These are phyloP conservation scores for Didymella arachidicola DNA, from an alignment of 2,329 filamentous ascomycete species.

Conservation along the genomic window DNA sequence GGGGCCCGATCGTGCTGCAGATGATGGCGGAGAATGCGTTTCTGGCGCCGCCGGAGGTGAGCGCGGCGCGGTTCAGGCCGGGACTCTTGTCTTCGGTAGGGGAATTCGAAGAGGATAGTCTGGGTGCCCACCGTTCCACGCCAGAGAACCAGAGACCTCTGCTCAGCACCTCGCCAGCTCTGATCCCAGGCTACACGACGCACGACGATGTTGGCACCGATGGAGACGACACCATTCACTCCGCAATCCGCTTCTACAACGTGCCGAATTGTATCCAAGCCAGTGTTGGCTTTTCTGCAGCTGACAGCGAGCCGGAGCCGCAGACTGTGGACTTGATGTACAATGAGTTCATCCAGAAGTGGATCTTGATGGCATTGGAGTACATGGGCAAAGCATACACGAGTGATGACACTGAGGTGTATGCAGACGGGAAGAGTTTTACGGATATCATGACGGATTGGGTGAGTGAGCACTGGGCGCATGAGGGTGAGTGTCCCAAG, in stretches of 20 bases:
- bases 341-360: slow-evolving; percentile 87
- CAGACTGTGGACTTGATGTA: slow-evolving; percentile 87
- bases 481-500: slow-evolving; percentile 32
- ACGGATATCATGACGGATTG: slow-evolving; percentile 67
- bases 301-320: slow-evolving; percentile 57
- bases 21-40: slow-evolving; percentile 42
- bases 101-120: neutral
- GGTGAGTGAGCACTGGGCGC: slow-evolving; percentile 64
- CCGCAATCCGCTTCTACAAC: slow-evolving; percentile 73
- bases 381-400: slow-evolving; percentile 62
- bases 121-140: no score
- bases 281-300: slow-evolving; percentile 65
- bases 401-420: slow-evolving; percentile 60
- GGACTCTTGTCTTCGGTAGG: neutral
- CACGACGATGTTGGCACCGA: slow-evolving; percentile 81
- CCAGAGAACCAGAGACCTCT: slow-evolving; percentile 21
- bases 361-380: slow-evolving; percentile 77
- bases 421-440: slow-evolving; percentile 62
- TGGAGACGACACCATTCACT: slow-evolving; percentile 90
- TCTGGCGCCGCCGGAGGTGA: slow-evolving; percentile 58
- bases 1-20: slow-evolving; percentile 59
- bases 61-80: slow-evolving; percentile 36
- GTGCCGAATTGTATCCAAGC: slow-evolving; percentile 87
- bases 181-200: slow-evolving; percentile 87
- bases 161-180: slow-evolving; percentile 21